Conservation (phyloP, 192 early-diverging fungal genomes). For the Coemansia sp. region DNA sequence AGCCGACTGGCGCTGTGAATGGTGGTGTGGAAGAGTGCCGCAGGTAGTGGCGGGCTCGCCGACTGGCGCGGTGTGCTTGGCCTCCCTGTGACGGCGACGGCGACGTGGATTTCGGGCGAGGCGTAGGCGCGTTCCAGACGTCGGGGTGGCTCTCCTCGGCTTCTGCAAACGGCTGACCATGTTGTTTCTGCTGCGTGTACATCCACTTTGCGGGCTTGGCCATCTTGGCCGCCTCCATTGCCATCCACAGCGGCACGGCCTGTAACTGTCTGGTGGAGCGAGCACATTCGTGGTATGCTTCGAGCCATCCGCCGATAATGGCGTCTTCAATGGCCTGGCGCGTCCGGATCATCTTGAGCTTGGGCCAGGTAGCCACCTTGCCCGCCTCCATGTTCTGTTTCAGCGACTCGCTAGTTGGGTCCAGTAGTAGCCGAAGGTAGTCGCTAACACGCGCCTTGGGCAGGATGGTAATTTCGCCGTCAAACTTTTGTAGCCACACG, state of each 20-base stretch:
- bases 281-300: slow-evolving; percentile 9
- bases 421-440: slow-evolving; percentile 57
- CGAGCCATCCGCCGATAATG: slow-evolving; percentile 34
- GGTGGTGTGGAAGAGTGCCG: too few relatives aligned
- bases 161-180: too few relatives aligned
- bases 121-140: too few relatives aligned
- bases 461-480: slow-evolving; percentile 83
- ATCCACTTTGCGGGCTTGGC: background rate
- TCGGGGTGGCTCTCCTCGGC: too few relatives aligned
- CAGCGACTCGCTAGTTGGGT: slow-evolving; percentile 57
- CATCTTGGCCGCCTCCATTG: background rate
- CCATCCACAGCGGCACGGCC: slow-evolving; percentile 1
- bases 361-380: slow-evolving; percentile 63
- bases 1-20: too few relatives aligned
- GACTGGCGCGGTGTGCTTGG: too few relatives aligned
- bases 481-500: slow-evolving; percentile 85
- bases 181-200: background rate
- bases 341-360: slow-evolving; percentile 69
- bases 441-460: slow-evolving; percentile 57
- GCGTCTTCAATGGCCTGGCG: slow-evolving; percentile 69
- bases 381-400: slow-evolving; percentile 56
- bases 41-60: too few relatives aligned
- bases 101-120: too few relatives aligned
- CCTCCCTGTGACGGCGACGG: too few relatives aligned
- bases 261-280: background rate